These are phyloP conservation scores for Conringia planisiliqua DNA, from an alignment of 345 rosid species.

Conservation along the genomic window DNA sequence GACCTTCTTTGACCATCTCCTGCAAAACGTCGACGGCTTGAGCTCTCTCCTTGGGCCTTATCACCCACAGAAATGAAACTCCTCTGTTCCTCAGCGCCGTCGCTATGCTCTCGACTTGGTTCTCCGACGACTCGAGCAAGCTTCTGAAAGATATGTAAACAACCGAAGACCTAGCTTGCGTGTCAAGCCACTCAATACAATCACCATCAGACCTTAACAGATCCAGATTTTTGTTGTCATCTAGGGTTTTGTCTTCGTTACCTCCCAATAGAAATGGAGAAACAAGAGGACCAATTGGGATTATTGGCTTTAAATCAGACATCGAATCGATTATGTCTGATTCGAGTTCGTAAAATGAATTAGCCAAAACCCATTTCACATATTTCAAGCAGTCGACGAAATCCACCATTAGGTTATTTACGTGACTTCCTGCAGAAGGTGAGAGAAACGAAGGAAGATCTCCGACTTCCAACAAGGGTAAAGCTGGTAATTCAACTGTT, in stretches of 20 bases:
- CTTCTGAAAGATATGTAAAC: constrained; percentile 68
- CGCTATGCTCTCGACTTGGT: constrained; percentile 43
- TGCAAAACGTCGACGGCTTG: constrained; percentile 8
- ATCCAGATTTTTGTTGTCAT: constrained; percentile 20
- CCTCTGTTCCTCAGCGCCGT: constrained; percentile 36
- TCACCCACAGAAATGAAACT: constrained; percentile 56
- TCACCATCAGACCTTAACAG: constrained; percentile 36
- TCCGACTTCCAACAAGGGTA: constrained; percentile 36
- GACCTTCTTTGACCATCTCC: constrained; percentile 31
- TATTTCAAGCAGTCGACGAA: constrained; percentile 31
- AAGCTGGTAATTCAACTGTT: constrained; percentile 36
- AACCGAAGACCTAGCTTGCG: constrained; percentile 42
- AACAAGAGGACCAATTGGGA: constrained; percentile 58
- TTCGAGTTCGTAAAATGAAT: constrained; percentile 51
- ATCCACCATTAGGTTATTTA: constrained; percentile 11
- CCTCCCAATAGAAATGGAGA: constrained; percentile 39
- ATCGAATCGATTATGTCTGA: constrained; percentile 35
- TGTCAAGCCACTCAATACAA: constrained; percentile 59
- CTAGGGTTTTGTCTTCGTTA: constrained; percentile 9
- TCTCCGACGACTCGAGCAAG: constrained; percentile 26
- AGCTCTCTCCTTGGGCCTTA: constrained; percentile 27
- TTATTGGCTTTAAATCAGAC: constrained; percentile 25
- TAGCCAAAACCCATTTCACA: constrained; percentile 53
- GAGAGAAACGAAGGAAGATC: constrained; percentile 53
- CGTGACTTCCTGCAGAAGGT: constrained; percentile 20